These are phyloP conservation scores for Leptosphaerulina australis DNA, from an alignment of 2,329 filamentous ascomycete species.

Conservation along the genomic window DNA sequence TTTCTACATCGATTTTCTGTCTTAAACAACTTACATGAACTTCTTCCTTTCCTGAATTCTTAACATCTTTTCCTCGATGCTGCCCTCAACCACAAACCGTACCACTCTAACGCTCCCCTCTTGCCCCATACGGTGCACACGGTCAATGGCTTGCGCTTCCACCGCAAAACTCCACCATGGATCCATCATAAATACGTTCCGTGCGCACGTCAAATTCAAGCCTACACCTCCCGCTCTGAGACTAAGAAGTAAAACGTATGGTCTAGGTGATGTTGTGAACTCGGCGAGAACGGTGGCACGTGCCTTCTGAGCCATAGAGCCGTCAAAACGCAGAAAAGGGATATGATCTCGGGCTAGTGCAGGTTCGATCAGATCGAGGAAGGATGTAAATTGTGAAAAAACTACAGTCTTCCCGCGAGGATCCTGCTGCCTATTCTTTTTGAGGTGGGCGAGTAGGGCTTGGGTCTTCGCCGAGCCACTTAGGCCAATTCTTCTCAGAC, in stretches of 20 bases:
- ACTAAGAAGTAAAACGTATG: conserved; percentile 79
- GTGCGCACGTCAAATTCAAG: conserved; percentile 87
- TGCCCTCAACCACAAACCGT: conserved; percentile 86
- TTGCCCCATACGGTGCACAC: conserved; percentile 96
- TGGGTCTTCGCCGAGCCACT: conserved; percentile 89
- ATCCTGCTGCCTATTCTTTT: conserved; percentile 68
- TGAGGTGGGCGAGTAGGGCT: conserved; percentile 76
- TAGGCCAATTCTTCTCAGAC: conserved; percentile 65
- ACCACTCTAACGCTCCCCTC: conserved; percentile 82
- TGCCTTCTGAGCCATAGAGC: conserved; percentile 83
- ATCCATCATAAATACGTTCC: conserved; percentile 97
- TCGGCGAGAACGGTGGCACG: conserved; percentile 77
- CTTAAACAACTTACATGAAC: conserved; percentile 90
- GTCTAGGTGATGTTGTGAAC: conserved; percentile 65
- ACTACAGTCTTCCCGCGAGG: conserved; percentile 83
- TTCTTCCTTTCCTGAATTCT: conserved; percentile 94
- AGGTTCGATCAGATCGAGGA: conserved; percentile 87
- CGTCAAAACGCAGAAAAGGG: conserved; percentile 84
- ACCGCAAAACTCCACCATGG: conserved; percentile 99
- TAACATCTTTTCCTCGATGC: conserved; percentile 95
- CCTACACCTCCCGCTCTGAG: conserved; percentile 91
- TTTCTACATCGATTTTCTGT: background rate
- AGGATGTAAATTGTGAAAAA: conserved; percentile 97
- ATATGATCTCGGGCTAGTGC: conserved; percentile 76
- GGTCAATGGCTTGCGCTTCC: conserved; percentile 96